phyloP scores from a whole-genome alignment of 2,329 filamentous ascomycete genomes.

The Fusarium coffeatum region DNA sequence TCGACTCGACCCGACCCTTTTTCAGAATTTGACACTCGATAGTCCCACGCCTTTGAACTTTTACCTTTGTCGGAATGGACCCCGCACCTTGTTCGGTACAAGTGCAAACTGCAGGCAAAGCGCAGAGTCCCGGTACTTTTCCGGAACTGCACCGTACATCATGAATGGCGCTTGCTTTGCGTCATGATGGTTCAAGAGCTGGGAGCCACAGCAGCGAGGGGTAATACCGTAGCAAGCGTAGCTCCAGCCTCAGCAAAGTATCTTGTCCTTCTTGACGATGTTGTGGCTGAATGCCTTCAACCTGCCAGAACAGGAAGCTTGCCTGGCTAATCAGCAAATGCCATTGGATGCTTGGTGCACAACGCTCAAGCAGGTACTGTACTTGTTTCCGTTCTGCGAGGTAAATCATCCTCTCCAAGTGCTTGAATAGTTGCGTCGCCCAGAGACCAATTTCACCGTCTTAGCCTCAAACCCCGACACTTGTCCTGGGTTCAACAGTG shows the following conservation, averaged over 20 bases:
- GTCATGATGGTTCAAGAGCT: constrained; percentile 20
- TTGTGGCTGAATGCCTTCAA: constrained; percentile 35
- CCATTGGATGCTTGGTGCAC: constrained; percentile 39
- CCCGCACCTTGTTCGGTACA: constrained; percentile 16
- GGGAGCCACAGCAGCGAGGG: constrained; percentile 22
- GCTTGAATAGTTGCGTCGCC: neutral
- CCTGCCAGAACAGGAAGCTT: constrained; percentile 44
- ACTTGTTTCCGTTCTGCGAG: constrained; percentile 4
- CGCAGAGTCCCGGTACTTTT: neutral
- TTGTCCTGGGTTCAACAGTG: neutral
- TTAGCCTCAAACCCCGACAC: neutral
- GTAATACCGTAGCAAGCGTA: neutral
- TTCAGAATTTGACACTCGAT: constrained; percentile 17
- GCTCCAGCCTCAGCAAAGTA: constrained; percentile 23
- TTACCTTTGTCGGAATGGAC: neutral
- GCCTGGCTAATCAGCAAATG: constrained; percentile 13
- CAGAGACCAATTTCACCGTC: neutral
- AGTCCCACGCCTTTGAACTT: constrained; percentile 24
- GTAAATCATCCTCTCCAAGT: constrained; percentile 4
- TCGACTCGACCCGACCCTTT: constrained; percentile 5
- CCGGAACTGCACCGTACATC: neutral
- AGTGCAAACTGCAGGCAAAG: neutral
- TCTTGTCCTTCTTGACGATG: constrained; percentile 7
- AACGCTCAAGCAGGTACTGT: constrained; percentile 19
- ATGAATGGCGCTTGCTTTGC: constrained; percentile 4